phyloP scores from a whole-genome alignment of 2,329 filamentous ascomycete species.

The Penicillium griseofulvum region DNA sequence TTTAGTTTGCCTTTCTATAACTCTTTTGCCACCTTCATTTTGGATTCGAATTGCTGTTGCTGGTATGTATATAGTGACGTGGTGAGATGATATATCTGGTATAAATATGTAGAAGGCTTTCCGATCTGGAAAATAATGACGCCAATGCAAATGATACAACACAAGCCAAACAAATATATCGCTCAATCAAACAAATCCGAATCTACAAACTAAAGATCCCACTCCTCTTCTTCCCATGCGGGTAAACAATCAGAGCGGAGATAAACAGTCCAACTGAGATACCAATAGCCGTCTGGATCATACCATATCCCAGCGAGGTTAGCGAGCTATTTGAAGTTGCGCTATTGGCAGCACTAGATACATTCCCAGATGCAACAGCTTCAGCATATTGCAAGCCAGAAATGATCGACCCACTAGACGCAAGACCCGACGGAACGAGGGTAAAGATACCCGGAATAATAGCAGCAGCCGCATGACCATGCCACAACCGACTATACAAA shows the following conservation, averaged over 20 bases:
- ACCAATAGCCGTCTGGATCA: constrained; percentile 48
- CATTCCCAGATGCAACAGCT: constrained; percentile 41
- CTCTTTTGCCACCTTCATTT: too few species aligned
- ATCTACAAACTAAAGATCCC: constrained; percentile 42
- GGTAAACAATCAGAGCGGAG: constrained; percentile 46
- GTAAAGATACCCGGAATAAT: constrained; percentile 84
- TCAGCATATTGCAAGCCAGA: constrained; percentile 55
- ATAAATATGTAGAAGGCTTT: background rate
- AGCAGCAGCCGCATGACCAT: constrained; percentile 75
- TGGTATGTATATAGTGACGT: background rate
- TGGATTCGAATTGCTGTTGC: background rate
- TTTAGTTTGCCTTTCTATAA: too few species aligned
- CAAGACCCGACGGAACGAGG: constrained; percentile 58
- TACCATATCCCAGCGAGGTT: constrained; percentile 41
- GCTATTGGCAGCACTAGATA: background rate
- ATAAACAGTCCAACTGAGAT: constrained; percentile 48
- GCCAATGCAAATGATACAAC: background rate
- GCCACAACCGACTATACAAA: constrained; percentile 66
- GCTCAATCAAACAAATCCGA: background rate
- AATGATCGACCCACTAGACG: constrained; percentile 55
- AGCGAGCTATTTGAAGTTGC: constrained; percentile 18
- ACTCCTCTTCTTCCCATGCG: constrained; percentile 45
- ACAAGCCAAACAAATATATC: background rate
- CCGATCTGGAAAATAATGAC: background rate
- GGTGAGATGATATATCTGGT: too few species aligned